Percentiles rank a stretch among this genome's conserved stretches.
phyloP scores from a whole-genome alignment of 2,329 filamentous ascomycete genomes.

The Coccinonectria pachysandricola region DNA sequence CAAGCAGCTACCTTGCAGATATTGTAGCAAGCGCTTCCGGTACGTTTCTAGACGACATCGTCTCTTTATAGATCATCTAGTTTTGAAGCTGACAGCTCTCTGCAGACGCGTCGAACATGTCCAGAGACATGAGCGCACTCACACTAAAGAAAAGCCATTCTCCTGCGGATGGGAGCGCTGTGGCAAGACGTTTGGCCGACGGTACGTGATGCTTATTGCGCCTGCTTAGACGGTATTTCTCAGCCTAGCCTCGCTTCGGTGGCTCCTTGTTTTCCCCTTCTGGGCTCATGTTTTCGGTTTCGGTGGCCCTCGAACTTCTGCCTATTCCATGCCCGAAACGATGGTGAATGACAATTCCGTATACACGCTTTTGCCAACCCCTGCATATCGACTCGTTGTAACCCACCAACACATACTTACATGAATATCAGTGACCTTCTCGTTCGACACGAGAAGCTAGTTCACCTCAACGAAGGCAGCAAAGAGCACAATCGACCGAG shows the following conservation, averaged over 20 bases:
- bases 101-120: conserved; percentile 53
- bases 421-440: conserved; percentile 56
- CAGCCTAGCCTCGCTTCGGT: conserved; percentile 9
- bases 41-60: too few relatives aligned
- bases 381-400: too few relatives aligned
- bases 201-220: conserved; percentile 34
- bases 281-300: too few relatives aligned
- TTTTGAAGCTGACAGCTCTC: conserved; percentile 12
- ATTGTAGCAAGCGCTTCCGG: conserved; percentile 54
- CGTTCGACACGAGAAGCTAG: conserved; percentile 53
- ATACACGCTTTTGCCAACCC: too few relatives aligned
- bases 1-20: conserved; percentile 52
- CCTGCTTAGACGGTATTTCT: conserved; percentile 12
- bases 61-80: too few relatives aligned
- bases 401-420: too few relatives aligned
- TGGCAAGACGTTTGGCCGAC: conserved; percentile 52
- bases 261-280: too few relatives aligned
- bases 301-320: too few relatives aligned
- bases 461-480: conserved; percentile 50
- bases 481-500: conserved; percentile 42
- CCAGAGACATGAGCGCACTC: conserved; percentile 52
- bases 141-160: conserved; percentile 57
- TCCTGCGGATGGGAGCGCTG: conserved; percentile 48
- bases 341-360: too few relatives aligned
- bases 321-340: too few relatives aligned